phyloP scores from a whole-genome alignment of 1,284 basidiomycete genomes.

The Irpex lacteus region DNA sequence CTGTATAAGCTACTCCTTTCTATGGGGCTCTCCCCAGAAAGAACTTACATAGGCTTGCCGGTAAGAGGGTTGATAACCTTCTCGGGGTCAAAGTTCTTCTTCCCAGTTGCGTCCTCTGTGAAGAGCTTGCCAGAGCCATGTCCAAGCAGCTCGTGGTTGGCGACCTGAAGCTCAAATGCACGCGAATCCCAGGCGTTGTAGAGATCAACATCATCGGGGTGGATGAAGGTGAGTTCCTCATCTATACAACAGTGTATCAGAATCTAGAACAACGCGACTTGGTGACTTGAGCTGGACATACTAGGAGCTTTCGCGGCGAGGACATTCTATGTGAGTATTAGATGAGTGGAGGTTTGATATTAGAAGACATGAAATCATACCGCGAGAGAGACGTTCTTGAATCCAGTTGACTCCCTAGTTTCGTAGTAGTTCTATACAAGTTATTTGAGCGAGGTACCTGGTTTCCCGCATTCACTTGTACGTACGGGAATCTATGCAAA shows the following conservation, averaged over 20 bases:
- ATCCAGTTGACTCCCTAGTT: conserved; percentile 74
- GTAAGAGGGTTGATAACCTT: conserved; percentile 82
- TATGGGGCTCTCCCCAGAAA: too few species aligned
- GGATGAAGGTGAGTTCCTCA: conserved; percentile 77
- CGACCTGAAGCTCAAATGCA: conserved; percentile 83
- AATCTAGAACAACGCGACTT: background rate
- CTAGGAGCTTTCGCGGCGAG: conserved; percentile 82
- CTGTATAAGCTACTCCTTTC: too few species aligned
- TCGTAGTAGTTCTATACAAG: conserved; percentile 68
- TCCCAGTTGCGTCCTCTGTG: conserved; percentile 71
- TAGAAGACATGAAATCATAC: conserved; percentile 34
- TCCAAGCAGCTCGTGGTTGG: conserved; percentile 80
- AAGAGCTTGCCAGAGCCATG: conserved; percentile 82
- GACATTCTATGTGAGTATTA: conserved; percentile 52
- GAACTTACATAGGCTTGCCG: conserved; percentile 68
- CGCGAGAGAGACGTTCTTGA: conserved; percentile 81
- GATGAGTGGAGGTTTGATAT: background rate
- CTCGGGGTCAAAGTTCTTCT: conserved; percentile 73
- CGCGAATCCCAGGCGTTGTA: conserved; percentile 76
- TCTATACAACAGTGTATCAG: conserved; percentile 48
- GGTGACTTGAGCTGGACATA: conserved; percentile 39
- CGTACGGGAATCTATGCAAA: conserved; percentile 58
- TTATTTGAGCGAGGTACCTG: background rate
- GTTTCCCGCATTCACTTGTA: conserved; percentile 4
- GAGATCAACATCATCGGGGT: conserved; percentile 64